phyloP scores from a whole-genome alignment of 2,329 filamentous ascomycete genomes.

The Colletotrichum agaves region DNA sequence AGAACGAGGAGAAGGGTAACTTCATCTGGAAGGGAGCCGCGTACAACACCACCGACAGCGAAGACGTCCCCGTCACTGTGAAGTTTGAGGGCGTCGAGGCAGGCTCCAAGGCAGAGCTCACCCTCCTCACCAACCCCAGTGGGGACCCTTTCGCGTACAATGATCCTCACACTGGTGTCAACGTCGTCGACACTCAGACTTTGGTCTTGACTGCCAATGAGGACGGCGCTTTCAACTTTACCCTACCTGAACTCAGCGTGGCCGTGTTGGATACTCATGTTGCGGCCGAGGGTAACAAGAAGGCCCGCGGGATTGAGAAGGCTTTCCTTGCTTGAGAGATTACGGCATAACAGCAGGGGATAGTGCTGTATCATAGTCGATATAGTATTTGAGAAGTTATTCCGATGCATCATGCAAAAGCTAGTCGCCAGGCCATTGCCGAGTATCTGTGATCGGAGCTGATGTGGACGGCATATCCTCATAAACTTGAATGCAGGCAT shows the following conservation, averaged over 20 bases:
- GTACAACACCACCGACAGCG: conserved; percentile 61
- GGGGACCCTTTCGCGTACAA: conserved; percentile 56
- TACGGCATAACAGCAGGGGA: no score
- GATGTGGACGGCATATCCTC: no score
- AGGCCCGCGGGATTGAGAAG: neutral
- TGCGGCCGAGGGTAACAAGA: neutral
- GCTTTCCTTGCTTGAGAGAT: neutral
- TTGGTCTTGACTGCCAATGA: conserved; percentile 52
- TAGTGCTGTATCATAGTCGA: neutral
- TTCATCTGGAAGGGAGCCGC: conserved; percentile 63
- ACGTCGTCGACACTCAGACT: conserved; percentile 59
- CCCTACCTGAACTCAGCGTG: conserved; percentile 64
- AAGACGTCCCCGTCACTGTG: conserved; percentile 56
- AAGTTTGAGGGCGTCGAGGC: conserved; percentile 55
- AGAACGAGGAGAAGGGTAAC: conserved; percentile 51
- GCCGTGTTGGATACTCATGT: conserved; percentile 61
- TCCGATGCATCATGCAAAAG: no score
- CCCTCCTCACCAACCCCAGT: conserved; percentile 55
- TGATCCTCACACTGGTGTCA: conserved; percentile 55
- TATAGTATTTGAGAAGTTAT: neutral
- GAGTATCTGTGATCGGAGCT: no score
- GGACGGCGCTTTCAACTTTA: conserved; percentile 62
- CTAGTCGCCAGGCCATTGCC: no score
- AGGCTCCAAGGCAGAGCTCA: conserved; percentile 55
- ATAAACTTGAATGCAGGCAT: no score